Conservation (phyloP, 768 basidiomycete genomes). For the Xerocomellus chrysenteron region DNA sequence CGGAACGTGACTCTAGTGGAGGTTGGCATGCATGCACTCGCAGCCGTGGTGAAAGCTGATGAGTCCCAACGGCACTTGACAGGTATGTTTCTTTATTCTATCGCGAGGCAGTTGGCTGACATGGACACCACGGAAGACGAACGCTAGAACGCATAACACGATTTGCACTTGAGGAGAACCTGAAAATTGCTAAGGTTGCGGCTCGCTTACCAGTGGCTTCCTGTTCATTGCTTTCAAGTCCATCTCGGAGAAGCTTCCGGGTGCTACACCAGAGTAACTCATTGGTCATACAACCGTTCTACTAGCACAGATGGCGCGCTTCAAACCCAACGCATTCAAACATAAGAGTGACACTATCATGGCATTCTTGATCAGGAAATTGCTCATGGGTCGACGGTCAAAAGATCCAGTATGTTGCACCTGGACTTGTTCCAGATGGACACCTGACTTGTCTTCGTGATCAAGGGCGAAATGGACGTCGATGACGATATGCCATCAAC, state of each 20-base stretch:
- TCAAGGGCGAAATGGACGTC: constrained; percentile 56
- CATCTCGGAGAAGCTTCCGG: constrained; percentile 52
- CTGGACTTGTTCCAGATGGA: neutral
- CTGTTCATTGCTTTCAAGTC: constrained; percentile 40
- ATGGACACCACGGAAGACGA: constrained; percentile 50
- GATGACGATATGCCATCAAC: constrained; percentile 56
- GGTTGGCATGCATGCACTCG: constrained; percentile 73
- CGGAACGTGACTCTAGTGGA: constrained; percentile 56
- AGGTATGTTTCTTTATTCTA: constrained; percentile 48
- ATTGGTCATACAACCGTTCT: constrained; percentile 71
- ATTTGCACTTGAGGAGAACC: constrained; percentile 57
- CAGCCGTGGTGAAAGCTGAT: constrained; percentile 63
- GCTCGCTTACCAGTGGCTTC: constrained; percentile 70
- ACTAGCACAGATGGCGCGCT: constrained; percentile 68
- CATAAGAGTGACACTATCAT: constrained; percentile 73
- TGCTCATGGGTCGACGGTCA: constrained; percentile 59
- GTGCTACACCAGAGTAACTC: constrained; percentile 48
- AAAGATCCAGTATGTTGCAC: constrained; percentile 39
- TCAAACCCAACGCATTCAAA: constrained; percentile 74
- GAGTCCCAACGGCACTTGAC: constrained; percentile 55
- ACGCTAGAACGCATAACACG: constrained; percentile 63
- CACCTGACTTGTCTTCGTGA: neutral
- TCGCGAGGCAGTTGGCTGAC: neutral
- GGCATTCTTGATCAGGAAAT: constrained; percentile 63
- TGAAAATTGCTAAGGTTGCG: constrained; percentile 81